These are phyloP conservation scores for Boeremia lycopersici DNA, from an alignment of 2,329 filamentous ascomycete genomes.

Conservation along the genomic window DNA sequence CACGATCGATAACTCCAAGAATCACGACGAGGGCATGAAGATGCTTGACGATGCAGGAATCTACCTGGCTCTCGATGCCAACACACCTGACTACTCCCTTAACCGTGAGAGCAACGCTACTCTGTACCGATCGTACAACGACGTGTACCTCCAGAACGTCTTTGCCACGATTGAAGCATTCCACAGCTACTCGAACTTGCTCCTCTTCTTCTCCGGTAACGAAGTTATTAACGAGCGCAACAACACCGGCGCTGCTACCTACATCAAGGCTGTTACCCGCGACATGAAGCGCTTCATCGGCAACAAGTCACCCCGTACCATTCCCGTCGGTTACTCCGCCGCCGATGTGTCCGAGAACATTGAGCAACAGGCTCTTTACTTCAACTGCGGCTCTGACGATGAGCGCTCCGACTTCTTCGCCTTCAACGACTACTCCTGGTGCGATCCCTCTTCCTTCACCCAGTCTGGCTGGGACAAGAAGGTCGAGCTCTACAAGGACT, in stretches of 20 bases:
- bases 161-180: conserved; percentile 84
- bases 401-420: conserved; percentile 87
- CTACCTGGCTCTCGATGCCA: conserved; percentile 90
- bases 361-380: conserved; percentile 83
- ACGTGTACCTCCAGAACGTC: conserved; percentile 80
- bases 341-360: conserved; percentile 87
- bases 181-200: conserved; percentile 79
- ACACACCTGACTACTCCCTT: conserved; percentile 85
- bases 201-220: conserved; percentile 82
- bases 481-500: conserved; percentile 45
- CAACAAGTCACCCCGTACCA: conserved; percentile 68
- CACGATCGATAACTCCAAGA: conserved; percentile 82
- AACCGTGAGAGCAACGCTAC: conserved; percentile 72
- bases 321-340: conserved; percentile 81
- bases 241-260: conserved; percentile 71
- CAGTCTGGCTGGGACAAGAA: conserved; percentile 74
- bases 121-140: conserved; percentile 73
- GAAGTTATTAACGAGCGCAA: conserved; percentile 73
- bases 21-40: conserved; percentile 86
- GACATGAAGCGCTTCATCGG: conserved; percentile 82
- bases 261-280: conserved; percentile 73
- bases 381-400: conserved; percentile 89
- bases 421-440: conserved; percentile 88
- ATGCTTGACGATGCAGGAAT: conserved; percentile 82
- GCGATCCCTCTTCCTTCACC: conserved; percentile 63